phyloP scores from a whole-genome alignment of 2,329 filamentous ascomycete genomes.

The Shiraia bambusicola region DNA sequence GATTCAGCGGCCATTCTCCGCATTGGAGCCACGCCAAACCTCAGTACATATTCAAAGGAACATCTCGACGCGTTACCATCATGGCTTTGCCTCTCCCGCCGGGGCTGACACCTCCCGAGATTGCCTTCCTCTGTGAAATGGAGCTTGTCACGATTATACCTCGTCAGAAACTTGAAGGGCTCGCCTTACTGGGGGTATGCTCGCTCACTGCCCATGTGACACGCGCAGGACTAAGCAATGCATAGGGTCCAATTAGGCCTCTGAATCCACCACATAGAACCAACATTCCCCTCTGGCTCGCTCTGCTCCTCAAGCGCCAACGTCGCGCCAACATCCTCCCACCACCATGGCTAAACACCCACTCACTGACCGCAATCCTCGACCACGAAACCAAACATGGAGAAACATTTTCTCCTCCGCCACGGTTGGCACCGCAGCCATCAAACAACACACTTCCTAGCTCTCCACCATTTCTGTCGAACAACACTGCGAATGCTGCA shows the following conservation, averaged over 20 bases:
- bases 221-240: constrained; percentile 25
- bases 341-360: constrained; percentile 81
- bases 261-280: constrained; percentile 80
- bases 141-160: constrained; percentile 91
- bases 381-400: constrained; percentile 75
- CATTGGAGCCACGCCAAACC: constrained; percentile 9
- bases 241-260: constrained; percentile 72
- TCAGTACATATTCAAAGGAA: constrained; percentile 12
- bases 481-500: constrained; percentile 69
- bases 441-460: constrained; percentile 41
- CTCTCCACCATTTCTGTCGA: constrained; percentile 73
- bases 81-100: constrained; percentile 65
- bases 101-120: constrained; percentile 79
- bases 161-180: constrained; percentile 82
- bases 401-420: constrained; percentile 72
- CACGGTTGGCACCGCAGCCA: constrained; percentile 65
- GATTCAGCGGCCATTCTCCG: constrained; percentile 9
- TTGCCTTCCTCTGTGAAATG: constrained; percentile 96
- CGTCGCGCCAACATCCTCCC: constrained; percentile 89
- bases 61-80: constrained; percentile 28
- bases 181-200: constrained; percentile 82
- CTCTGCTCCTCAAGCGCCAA: constrained; percentile 91
- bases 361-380: constrained; percentile 75
- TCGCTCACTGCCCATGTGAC: no score
- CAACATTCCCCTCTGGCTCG: constrained; percentile 87